These are phyloP conservation scores for Epichloe gansuensis DNA, from an alignment of 2,329 filamentous ascomycete genomes.

Conservation along the genomic window DNA sequence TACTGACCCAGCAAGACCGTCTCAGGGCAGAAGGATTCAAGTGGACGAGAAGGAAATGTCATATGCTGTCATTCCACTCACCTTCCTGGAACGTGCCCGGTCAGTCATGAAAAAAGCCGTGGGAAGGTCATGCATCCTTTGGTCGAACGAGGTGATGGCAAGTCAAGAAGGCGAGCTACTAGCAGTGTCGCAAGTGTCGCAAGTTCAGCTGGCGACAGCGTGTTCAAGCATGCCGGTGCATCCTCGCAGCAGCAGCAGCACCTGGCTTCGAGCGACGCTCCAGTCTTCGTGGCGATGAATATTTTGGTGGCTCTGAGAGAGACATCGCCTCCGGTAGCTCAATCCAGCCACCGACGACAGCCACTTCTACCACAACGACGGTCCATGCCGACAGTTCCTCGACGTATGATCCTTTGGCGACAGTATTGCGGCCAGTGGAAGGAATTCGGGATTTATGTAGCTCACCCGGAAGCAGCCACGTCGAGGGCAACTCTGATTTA, in stretches of 20 bases:
- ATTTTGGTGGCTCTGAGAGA: conserved; percentile 32
- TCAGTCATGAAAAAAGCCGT: conserved; percentile 62
- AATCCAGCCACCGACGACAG: conserved; percentile 15
- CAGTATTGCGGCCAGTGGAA: conserved; percentile 21
- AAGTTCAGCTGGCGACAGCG: conserved; percentile 49
- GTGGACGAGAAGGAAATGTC: conserved; percentile 87
- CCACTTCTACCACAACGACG: conserved; percentile 10
- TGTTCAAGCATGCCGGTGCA: conserved; percentile 32
- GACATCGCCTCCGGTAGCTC: conserved; percentile 19
- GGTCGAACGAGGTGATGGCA: conserved; percentile 43
- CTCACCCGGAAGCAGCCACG: background rate
- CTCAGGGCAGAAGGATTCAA: conserved; percentile 75
- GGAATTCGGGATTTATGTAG: background rate
- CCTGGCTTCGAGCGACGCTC: conserved; percentile 40
- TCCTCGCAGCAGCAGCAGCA: conserved; percentile 43
- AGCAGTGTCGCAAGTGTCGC: conserved; percentile 53
- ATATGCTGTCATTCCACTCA: conserved; percentile 78
- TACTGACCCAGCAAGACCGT: conserved; percentile 70
- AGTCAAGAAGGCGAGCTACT: conserved; percentile 41
- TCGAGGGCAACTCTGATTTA: conserved; percentile 12
- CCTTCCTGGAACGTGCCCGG: conserved; percentile 71
- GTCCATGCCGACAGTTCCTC: conserved; percentile 14
- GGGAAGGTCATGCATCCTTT: conserved; percentile 51
- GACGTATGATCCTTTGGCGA: conserved; percentile 29
- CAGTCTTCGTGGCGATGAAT: conserved; percentile 42